Conservation (phyloP, 768 basidiomycete genomes). For the Lentinula aciculospora region DNA sequence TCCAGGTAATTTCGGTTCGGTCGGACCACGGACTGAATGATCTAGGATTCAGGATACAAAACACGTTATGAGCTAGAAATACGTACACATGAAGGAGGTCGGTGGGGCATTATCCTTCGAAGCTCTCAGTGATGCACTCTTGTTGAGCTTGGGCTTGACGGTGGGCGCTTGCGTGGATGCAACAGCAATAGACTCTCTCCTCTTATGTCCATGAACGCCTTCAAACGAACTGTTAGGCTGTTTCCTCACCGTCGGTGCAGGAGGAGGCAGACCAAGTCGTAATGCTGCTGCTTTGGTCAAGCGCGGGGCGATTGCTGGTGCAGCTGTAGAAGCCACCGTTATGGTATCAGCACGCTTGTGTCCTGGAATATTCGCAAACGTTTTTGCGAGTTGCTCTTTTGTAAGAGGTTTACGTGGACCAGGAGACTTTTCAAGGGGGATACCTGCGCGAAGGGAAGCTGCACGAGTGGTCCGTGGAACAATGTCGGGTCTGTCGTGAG, state of each 20-base stretch:
- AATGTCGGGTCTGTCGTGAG: constrained; percentile 60
- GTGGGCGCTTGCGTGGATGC: constrained; percentile 59
- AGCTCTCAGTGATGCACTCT: constrained; percentile 64
- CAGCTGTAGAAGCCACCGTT: constrained; percentile 65
- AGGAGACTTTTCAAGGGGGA: constrained; percentile 37
- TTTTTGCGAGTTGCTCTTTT: constrained; percentile 56
- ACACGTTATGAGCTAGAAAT: neutral
- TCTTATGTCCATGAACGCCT: constrained; percentile 82
- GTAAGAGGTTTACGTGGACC: constrained; percentile 47
- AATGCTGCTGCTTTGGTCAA: constrained; percentile 75
- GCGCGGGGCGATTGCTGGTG: constrained; percentile 65
- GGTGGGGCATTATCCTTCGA: constrained; percentile 59
- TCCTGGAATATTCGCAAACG: constrained; percentile 75
- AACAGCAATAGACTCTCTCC: constrained; percentile 69
- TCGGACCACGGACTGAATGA: constrained; percentile 40
- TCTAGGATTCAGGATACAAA: neutral
- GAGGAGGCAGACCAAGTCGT: constrained; percentile 49
- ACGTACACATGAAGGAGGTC: constrained; percentile 68
- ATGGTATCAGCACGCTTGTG: constrained; percentile 72
- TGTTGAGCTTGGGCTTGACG: constrained; percentile 71
- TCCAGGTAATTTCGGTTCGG: constrained; percentile 35
- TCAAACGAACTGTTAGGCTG: constrained; percentile 48
- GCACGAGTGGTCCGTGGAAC: constrained; percentile 73
- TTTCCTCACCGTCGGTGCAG: constrained; percentile 32
- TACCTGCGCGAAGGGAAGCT: constrained; percentile 66